phyloP scores from a whole-genome alignment of 345 rosid species.

The Bruguiera sexangula region DNA sequence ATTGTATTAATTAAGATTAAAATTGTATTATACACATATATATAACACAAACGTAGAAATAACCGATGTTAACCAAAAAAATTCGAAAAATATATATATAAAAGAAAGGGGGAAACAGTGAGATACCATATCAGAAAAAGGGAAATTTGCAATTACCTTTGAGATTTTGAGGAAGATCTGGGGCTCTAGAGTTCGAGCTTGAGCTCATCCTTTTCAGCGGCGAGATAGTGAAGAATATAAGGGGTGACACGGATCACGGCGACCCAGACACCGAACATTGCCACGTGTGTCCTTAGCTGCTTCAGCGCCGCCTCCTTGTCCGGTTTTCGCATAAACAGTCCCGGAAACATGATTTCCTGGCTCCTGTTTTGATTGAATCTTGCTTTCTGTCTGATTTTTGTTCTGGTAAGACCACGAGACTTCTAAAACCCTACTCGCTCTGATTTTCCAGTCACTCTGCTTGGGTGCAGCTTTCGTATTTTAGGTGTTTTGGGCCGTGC shows the following conservation, averaged over 20 bases:
- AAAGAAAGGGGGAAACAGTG: too few relatives aligned
- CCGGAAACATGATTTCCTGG: slow-evolving; percentile 59
- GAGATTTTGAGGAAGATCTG: not conserved
- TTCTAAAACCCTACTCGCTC: too few relatives aligned
- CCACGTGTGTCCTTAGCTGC: slow-evolving; percentile 57
- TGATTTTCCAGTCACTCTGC: too few relatives aligned
- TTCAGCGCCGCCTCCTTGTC: slow-evolving; percentile 80
- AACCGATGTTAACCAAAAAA: too few relatives aligned
- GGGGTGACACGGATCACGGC: slow-evolving; percentile 60
- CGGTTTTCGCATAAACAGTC: slow-evolving; percentile 75
- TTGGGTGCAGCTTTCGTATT: too few relatives aligned
- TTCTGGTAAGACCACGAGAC: not conserved
- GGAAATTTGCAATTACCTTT: slow-evolving; percentile 15
- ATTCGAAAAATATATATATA: too few relatives aligned
- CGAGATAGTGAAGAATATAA: slow-evolving; percentile 62
- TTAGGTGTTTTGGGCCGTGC: too few relatives aligned
- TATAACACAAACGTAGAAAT: too few relatives aligned
- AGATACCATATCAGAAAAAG: not conserved
- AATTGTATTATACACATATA: too few relatives aligned
- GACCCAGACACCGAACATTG: slow-evolving; percentile 62
- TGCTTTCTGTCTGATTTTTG: not conserved
- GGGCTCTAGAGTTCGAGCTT: slow-evolving; percentile 57
- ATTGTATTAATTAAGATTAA: too few relatives aligned
- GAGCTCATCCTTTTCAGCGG: slow-evolving; percentile 64
- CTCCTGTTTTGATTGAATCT: not conserved